Percentiles rank a stretch among this genome's conserved stretches.
These are phyloP conservation scores for Protea cynaroides DNA, from an alignment of 164 flowering plant species.

Conservation along the genomic window DNA sequence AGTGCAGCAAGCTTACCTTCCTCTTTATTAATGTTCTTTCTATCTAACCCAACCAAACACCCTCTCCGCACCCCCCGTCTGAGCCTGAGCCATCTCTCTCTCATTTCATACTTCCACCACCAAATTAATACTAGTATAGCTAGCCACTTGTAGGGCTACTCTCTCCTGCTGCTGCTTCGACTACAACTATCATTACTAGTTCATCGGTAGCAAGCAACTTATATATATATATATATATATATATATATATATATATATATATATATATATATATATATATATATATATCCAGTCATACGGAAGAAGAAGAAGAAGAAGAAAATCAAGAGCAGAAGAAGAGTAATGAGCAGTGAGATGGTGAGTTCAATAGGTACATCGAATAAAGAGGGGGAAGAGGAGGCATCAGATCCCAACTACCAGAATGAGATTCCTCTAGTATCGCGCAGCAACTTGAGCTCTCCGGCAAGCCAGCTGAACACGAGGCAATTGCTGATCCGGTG, in stretches of 20 bases:
- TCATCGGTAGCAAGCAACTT: no score
- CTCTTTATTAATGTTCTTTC: slow-evolving; percentile 1
- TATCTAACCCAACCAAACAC: slow-evolving; percentile 12
- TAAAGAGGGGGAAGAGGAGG: slow-evolving; percentile 32
- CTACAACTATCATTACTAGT: no score
- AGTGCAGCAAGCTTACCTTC: slow-evolving; percentile 5
- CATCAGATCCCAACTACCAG: slow-evolving; percentile 11
- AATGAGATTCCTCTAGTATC: slow-evolving; percentile 11
- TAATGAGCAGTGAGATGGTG: slow-evolving; percentile 23
- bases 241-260: no score
- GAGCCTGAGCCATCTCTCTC: no score
- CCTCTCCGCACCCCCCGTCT: no score
- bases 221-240: no score
- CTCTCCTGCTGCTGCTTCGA: no score
- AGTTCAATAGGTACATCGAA: slow-evolving; percentile 24
- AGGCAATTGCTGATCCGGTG: slow-evolving; percentile 62
- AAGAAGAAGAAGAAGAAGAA: background rate
- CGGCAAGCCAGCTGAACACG: slow-evolving; percentile 34
- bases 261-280: no score
- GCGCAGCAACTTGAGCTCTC: slow-evolving; percentile 11
- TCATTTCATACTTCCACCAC: background rate
- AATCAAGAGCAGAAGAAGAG: no score
- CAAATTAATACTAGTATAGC: background rate
- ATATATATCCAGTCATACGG: background rate
- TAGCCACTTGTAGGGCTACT: background rate